Evolutionary conservation across 108 stramenopile species (phyloP), one percentile per base, ranked within the genome.

Genomic region (Cyclostephanos tholiformis): DNA sequence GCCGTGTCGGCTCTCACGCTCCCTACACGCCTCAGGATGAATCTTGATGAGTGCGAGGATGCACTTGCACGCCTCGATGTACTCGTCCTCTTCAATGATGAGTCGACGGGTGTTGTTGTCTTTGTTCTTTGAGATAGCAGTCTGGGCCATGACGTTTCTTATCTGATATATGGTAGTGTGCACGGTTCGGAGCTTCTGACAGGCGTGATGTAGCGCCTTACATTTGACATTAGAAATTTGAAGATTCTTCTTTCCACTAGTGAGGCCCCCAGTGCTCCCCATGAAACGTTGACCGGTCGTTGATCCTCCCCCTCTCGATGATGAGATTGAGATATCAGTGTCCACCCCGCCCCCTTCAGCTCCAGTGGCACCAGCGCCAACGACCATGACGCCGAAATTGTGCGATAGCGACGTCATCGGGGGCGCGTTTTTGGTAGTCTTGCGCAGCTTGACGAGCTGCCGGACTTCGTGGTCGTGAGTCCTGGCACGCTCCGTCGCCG

Each of bases 1-100:
- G 10, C 94, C 94, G 60, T 95, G 94, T 29, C 92, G 84, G n/a
- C 88, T 85, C 55, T 95, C 94, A 62, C 94, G 75, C 65, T 78
- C 78, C 64, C 84, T 76, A 16, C 89, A 89, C 26, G 92, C 91
- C 55, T 92, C 90, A 9, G 94, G 94, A 63, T 93, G 88, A 11
- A 91, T 19, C 43, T 72, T 55, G 9, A 95, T 68, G 11, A 95
- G 70, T 6, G 77, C 60, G 20, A 93, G 69, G 65, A 95, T 91
- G 58, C 88, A 87, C 64, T 87, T 83, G 69, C 90, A 91, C 13
- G 92, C 89, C 62, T 87, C 86, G 44, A 94, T 78, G 65, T 86
- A 94, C 57, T 88, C 83, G 69, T 94, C 93, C 46, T 83, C 79
- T 17, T 82, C 77, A 29, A 84, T 71, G 10, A 76, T 17, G 14